phyloP scores from a whole-genome alignment of 208 protist species.

The Wallacemonas collosoma region DNA sequence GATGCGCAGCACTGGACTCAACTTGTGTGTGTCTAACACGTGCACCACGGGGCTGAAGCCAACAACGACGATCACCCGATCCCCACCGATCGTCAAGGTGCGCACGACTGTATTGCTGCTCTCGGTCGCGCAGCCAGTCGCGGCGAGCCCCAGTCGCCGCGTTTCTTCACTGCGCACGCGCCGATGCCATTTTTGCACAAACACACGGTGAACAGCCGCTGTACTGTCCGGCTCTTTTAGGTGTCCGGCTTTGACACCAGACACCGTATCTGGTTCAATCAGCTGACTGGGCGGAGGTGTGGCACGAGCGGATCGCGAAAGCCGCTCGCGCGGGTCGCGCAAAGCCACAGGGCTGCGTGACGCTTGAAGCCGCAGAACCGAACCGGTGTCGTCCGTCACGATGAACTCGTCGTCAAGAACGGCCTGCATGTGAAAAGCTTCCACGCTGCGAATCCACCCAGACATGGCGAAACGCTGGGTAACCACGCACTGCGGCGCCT shows the following conservation, averaged over 20 bases:
- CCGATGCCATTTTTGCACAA: constrained; percentile 5
- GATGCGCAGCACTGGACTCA: constrained; percentile 12
- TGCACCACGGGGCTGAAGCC: constrained; percentile 42
- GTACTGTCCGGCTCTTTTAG: neutral
- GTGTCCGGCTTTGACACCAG: too few relatives aligned
- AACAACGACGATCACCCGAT: constrained; percentile 32
- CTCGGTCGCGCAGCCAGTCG: constrained; percentile 4
- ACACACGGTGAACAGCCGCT: neutral
- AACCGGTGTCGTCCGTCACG: constrained; percentile 33
- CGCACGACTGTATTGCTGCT: constrained; percentile 34
- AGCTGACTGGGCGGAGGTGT: too few relatives aligned
- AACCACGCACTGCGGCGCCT: neutral
- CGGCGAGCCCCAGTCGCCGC: constrained; percentile 9
- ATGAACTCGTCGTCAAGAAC: constrained; percentile 43
- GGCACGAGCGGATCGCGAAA: too few relatives aligned
- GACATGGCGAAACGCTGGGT: constrained; percentile 34
- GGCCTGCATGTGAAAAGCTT: constrained; percentile 19
- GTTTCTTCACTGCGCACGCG: constrained; percentile 22
- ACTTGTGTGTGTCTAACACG: constrained; percentile 29
- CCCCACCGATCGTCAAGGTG: constrained; percentile 31
- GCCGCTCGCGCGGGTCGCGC: too few relatives aligned
- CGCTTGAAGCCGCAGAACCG: constrained; percentile 30
- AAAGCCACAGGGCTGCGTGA: neutral
- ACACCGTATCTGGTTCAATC: too few relatives aligned
- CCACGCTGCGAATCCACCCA: constrained; percentile 50